Evolutionary conservation across 2,329 filamentous ascomycete genomes (phyloP).

Genomic region (Phymatotrichopsis omnivora): DNA sequence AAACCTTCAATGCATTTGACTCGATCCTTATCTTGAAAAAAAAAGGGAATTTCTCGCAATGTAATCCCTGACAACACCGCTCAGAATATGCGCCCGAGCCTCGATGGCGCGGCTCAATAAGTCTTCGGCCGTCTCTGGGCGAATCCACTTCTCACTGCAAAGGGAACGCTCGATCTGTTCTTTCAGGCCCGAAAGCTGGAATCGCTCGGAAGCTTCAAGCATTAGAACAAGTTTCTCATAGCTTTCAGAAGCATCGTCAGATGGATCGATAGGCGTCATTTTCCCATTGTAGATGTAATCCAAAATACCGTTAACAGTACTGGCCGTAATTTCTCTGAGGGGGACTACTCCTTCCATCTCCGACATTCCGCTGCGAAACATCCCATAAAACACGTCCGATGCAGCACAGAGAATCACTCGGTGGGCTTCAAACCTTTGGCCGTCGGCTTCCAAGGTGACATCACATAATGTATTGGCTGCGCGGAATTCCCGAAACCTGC

Average conservation of each 20-base stretch:
- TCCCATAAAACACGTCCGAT: slow-evolving; percentile 12
- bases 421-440: slow-evolving; percentile 12
- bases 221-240: slow-evolving; percentile 18
- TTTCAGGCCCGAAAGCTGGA: slow-evolving; percentile 14
- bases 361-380: slow-evolving; percentile 4
- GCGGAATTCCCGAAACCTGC: slow-evolving; percentile 9
- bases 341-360: slow-evolving; percentile 2
- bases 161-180: slow-evolving; percentile 6
- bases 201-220: slow-evolving; percentile 16
- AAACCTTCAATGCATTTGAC: too few relatives aligned
- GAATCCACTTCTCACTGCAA: slow-evolving; percentile 11
- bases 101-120: slow-evolving; percentile 6
- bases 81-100: neutral
- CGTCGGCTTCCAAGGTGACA: neutral
- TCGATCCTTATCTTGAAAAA: too few relatives aligned
- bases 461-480: slow-evolving; percentile 3
- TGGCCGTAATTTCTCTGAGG: slow-evolving; percentile 7
- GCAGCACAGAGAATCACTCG: slow-evolving; percentile 15
- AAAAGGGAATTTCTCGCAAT: slow-evolving; percentile 10
- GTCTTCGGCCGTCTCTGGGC: slow-evolving; percentile 18
- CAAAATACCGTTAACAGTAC: slow-evolving; percentile 13
- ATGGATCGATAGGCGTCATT: neutral
- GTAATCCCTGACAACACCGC: slow-evolving; percentile 7
- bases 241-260: slow-evolving; percentile 2
- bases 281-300: slow-evolving; percentile 22